Evolutionary conservation across 768 basidiomycete genomes (phyloP).

Genomic region (Astraeus odoratus): DNA sequence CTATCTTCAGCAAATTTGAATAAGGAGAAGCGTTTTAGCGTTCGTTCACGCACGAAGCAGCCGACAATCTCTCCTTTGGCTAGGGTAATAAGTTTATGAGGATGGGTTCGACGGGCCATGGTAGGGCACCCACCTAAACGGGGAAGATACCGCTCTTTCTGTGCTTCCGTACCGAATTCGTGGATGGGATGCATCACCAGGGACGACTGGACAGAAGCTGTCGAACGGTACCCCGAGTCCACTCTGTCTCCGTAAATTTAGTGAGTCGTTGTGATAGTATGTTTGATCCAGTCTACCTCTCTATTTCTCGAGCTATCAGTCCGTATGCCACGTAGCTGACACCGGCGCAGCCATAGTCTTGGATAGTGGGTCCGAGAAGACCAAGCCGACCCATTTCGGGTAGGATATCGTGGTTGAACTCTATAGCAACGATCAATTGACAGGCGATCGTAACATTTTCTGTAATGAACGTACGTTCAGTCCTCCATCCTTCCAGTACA

Average conservation of each 20-base stretch:
- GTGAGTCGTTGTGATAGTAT: background rate
- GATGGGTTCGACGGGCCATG: background rate
- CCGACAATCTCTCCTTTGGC: constrained; percentile 84
- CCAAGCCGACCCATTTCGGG: constrained; percentile 92
- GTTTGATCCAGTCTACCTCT: constrained; percentile 46
- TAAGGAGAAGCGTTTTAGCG: background rate
- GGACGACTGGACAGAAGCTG: constrained; percentile 91
- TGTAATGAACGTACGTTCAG: constrained; percentile 53
- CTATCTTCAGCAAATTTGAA: background rate
- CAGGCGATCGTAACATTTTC: background rate
- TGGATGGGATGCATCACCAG: constrained; percentile 94
- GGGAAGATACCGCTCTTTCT: constrained; percentile 89
- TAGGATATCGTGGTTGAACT: constrained; percentile 70
- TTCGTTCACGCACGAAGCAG: constrained; percentile 70
- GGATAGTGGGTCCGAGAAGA: constrained; percentile 84
- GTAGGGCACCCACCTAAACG: constrained; percentile 48
- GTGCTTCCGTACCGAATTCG: constrained; percentile 82
- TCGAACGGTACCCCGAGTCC: constrained; percentile 95
- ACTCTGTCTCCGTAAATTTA: constrained; percentile 43
- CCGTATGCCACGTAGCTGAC: constrained; percentile 90
- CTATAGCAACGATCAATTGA: constrained; percentile 29
- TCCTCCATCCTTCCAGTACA: constrained; percentile 82
- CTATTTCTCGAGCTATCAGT: constrained; percentile 88
- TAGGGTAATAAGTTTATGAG: constrained; percentile 22
- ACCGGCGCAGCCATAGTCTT: constrained; percentile 92